Evolutionary conservation across 1,139 yeast species (phyloP).

Genomic region (Debaryomyces psychrophilus): DNA sequence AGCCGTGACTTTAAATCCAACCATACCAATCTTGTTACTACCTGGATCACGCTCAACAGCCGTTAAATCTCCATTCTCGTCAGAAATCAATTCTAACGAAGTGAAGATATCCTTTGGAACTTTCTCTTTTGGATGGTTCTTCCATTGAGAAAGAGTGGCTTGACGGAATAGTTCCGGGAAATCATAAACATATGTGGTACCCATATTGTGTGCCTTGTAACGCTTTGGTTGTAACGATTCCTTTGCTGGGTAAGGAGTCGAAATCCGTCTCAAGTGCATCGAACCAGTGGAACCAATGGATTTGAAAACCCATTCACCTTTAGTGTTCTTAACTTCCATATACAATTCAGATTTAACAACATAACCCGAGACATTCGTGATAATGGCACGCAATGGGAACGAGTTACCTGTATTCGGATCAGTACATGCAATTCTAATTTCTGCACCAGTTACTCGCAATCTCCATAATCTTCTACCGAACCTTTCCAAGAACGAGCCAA

Average conservation of each 20-base stretch:
- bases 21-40: conserved; percentile 95
- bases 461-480: conserved; percentile 97
- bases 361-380: conserved; percentile 94
- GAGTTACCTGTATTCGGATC: conserved; percentile 86
- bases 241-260: conserved; percentile 95
- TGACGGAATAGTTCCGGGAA: conserved; percentile 99
- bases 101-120: conserved; percentile 79
- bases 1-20: conserved; percentile 87
- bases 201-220: conserved; percentile 97
- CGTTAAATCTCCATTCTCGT: conserved; percentile 74
- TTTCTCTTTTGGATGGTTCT: conserved; percentile 58
- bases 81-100: conserved; percentile 81
- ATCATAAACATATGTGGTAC: conserved; percentile 96
- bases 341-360: conserved; percentile 94
- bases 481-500: conserved; percentile 96
- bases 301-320: conserved; percentile 96
- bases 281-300: conserved; percentile 93
- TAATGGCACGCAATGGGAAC: conserved; percentile 94
- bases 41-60: conserved; percentile 96
- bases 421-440: conserved; percentile 91
- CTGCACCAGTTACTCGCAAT: conserved; percentile 95
- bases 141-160: conserved; percentile 86
- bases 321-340: conserved; percentile 87
- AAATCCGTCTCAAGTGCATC: conserved; percentile 95
- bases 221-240: conserved; percentile 98